A percentile compares a stretch with the other conserved stretches of the same genome.
phyloP scores from a whole-genome alignment of 2,329 filamentous ascomycete genomes.

The Dendryphion nanum region DNA sequence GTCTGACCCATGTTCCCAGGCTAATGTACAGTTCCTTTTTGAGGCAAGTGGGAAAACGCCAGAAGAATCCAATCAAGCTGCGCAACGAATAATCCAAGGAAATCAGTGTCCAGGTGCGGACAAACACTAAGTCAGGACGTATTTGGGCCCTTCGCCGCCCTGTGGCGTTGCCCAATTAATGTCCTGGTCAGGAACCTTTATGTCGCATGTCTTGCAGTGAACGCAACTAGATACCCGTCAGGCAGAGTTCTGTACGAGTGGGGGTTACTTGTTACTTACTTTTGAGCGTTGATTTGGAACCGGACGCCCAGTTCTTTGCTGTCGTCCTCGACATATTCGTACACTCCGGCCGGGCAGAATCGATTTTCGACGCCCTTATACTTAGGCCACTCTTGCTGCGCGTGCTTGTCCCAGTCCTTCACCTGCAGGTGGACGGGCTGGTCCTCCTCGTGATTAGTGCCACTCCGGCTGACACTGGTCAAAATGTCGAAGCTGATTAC shows the following conservation, averaged over 20 bases:
- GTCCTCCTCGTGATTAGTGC: slow-evolving; percentile 98
- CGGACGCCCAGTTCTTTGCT: slow-evolving; percentile 83
- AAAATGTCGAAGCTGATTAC: slow-evolving; percentile 95
- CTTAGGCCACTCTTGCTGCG: slow-evolving; percentile 74
- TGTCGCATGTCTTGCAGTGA: slow-evolving; percentile 99
- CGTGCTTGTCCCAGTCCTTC: slow-evolving; percentile 90
- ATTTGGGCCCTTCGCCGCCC: slow-evolving; percentile 75
- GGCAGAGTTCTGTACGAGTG: no score
- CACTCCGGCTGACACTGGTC: slow-evolving; percentile 90
- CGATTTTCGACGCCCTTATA: slow-evolving; percentile 94
- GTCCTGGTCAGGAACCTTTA: slow-evolving; percentile 94
- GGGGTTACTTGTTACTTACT: slow-evolving; percentile 65
- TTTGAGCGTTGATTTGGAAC: slow-evolving; percentile 97
- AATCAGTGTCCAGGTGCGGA: no score
- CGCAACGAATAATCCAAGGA: no score
- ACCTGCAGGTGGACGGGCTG: slow-evolving; percentile 96
- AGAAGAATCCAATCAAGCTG: no score
- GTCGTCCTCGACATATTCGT: slow-evolving; percentile 94
- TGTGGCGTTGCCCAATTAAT: slow-evolving; percentile 92
- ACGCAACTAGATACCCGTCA: slow-evolving; percentile 69
- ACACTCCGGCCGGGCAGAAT: slow-evolving; percentile 96
- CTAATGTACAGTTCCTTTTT: no score
- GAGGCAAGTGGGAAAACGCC: no score
- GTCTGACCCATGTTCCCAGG: no score
- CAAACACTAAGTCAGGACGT: slow-evolving; percentile 58